Conservation (phyloP, 345 rosid species). For the Chamaenerion angustifolium region DNA sequence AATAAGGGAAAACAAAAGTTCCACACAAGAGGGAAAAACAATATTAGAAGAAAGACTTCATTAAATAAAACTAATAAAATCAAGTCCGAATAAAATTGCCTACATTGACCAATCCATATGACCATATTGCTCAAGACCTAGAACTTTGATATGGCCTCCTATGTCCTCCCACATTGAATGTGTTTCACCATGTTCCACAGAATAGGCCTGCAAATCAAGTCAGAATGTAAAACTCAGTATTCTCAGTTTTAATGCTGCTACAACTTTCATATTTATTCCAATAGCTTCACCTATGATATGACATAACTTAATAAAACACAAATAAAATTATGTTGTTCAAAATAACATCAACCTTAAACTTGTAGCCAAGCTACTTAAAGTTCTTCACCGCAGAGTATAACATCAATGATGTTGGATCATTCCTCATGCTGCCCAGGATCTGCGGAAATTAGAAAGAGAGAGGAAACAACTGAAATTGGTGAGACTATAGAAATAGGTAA, state of each 20-base stretch:
- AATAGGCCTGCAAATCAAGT: slow-evolving; percentile 44
- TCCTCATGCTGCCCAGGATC: slow-evolving; percentile 67
- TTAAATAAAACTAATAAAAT: slow-evolving; percentile 1
- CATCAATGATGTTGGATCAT: slow-evolving; percentile 54
- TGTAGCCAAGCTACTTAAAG: slow-evolving; percentile 69
- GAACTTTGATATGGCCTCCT: slow-evolving; percentile 31
- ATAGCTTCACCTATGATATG: too few relatives aligned
- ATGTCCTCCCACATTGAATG: slow-evolving; percentile 48
- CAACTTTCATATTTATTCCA: too few relatives aligned
- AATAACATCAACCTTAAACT: slow-evolving; percentile 37
- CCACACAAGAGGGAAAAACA: neutral
- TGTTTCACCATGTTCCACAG: slow-evolving; percentile 43
- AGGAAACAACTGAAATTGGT: too few relatives aligned
- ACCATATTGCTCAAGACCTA: slow-evolving; percentile 31
- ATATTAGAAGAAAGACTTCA: neutral
- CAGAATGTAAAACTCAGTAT: neutral
- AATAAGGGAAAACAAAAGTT: slow-evolving; percentile 14
- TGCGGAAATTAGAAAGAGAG: slow-evolving; percentile 14
- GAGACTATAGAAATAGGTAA: too few relatives aligned
- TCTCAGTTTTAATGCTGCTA: too few relatives aligned
- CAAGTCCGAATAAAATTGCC: slow-evolving; percentile 4
- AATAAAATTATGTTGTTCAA: neutral
- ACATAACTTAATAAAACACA: too few relatives aligned
- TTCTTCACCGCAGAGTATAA: slow-evolving; percentile 58
- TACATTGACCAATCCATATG: slow-evolving; percentile 80